phyloP scores from a whole-genome alignment of 2,329 filamentous ascomycete species.

The Byssoonygena ceratinophila region DNA sequence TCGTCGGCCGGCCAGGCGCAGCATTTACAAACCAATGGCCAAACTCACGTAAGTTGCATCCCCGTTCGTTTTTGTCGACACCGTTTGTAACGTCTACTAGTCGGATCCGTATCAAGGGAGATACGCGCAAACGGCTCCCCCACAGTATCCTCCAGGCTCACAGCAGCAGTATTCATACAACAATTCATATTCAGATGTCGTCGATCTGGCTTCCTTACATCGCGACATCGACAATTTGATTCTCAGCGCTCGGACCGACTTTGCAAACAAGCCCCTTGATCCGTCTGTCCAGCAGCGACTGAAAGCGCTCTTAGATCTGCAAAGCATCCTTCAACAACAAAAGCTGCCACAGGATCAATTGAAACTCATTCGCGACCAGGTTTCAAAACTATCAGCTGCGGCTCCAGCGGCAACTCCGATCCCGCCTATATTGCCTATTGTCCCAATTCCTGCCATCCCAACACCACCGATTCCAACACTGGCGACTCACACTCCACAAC shows the following conservation, averaged over 20 bases:
- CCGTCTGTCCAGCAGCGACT: constrained; percentile 64
- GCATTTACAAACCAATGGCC: constrained; percentile 28
- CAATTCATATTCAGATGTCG: constrained; percentile 28
- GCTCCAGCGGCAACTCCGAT: constrained; percentile 5
- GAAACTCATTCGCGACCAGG: constrained; percentile 72
- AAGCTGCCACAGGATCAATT: constrained; percentile 71
- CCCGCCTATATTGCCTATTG: constrained; percentile 22
- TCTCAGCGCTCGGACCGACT: constrained; percentile 58
- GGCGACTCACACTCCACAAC: constrained; percentile 22
- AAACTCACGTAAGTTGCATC: constrained; percentile 20
- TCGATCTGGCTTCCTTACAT: constrained; percentile 61
- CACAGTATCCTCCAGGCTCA: constrained; percentile 1
- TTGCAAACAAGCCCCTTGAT: constrained; percentile 67
- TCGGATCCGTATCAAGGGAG: constrained; percentile 3
- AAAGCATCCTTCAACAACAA: constrained; percentile 66
- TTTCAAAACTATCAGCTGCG: constrained; percentile 53
- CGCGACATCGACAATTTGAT: constrained; percentile 75
- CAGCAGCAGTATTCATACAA: constrained; percentile 9
- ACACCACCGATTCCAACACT: constrained; percentile 8
- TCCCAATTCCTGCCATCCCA: constrained; percentile 2
- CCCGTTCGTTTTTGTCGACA: not conserved
- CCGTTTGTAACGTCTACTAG: not conserved
- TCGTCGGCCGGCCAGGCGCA: constrained; percentile 21
- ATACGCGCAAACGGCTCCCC: not conserved
- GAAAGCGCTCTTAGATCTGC: constrained; percentile 75